Conservation (phyloP, 768 basidiomycete species). For the Nevesoporus exiguus region DNA sequence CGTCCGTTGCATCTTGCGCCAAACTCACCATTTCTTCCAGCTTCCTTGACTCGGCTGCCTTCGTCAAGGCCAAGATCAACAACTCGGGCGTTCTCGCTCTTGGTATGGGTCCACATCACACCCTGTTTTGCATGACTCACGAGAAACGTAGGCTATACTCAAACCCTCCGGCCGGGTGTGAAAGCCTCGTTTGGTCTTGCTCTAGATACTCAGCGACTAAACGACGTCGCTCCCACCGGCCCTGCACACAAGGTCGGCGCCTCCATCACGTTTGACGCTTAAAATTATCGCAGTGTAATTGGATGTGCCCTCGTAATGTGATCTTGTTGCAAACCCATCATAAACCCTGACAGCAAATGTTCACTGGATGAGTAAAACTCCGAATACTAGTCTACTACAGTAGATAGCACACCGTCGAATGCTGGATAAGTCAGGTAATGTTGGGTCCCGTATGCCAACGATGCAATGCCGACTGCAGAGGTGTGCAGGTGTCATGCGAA, state of each 20-base stretch:
- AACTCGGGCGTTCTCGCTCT: conserved; percentile 88
- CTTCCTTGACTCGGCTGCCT: conserved; percentile 84
- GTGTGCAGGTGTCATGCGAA: conserved; percentile 47
- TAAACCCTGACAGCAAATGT: not conserved
- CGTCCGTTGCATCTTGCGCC: not conserved
- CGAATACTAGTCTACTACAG: not conserved
- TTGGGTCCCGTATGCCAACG: not conserved
- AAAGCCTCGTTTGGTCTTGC: conserved; percentile 92
- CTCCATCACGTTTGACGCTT: conserved; percentile 71
- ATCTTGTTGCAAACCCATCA: conserved; percentile 2
- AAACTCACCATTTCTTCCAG: conserved; percentile 31
- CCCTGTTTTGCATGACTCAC: conserved; percentile 8
- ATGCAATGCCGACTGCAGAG: not conserved
- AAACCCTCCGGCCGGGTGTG: conserved; percentile 90
- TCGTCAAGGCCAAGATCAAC: conserved; percentile 99
- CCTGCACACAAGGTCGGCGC: conserved; percentile 84
- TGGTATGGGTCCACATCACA: conserved; percentile 40
- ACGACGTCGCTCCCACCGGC: conserved; percentile 60
- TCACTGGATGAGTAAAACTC: not conserved
- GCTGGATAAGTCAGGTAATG: not conserved
- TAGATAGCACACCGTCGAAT: not conserved
- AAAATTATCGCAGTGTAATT: conserved; percentile 30
- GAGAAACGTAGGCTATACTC: conserved; percentile 68
- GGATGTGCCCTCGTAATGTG: conserved; percentile 17
- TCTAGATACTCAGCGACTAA: conserved; percentile 90